Percentiles rank a stretch among this genome's conserved stretches.
phyloP scores from a whole-genome alignment of 2,329 filamentous ascomycete species.

The Aspergillus eucalypticola region DNA sequence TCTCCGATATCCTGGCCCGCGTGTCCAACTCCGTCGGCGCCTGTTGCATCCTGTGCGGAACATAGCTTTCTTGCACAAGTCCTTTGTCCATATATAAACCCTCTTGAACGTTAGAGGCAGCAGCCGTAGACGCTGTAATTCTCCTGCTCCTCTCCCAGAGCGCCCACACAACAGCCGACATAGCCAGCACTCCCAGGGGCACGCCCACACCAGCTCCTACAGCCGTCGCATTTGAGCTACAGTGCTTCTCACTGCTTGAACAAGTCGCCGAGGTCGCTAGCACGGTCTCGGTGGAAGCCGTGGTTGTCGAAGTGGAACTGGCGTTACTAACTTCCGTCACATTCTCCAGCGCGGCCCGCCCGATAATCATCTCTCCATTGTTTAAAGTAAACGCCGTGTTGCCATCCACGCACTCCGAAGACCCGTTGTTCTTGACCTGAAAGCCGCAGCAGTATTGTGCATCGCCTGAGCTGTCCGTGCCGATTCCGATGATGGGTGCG shows the following conservation, averaged over 20 bases:
- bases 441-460: slow-evolving; percentile 8
- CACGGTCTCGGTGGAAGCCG: not conserved
- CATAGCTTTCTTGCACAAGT: too few species aligned
- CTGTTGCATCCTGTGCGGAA: too few species aligned
- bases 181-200: not conserved
- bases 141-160: slow-evolving; percentile 1
- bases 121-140: not conserved
- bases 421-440: not conserved
- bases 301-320: not conserved
- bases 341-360: not conserved
- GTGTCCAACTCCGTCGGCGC: too few species aligned
- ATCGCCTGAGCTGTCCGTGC: not conserved
- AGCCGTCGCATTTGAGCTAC: not conserved
- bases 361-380: slow-evolving; percentile 2
- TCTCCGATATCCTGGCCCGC: too few species aligned
- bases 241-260: not conserved
- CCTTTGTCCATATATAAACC: too few species aligned
- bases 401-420: not conserved
- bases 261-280: not conserved
- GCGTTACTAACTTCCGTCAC: not conserved
- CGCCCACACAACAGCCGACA: not conserved
- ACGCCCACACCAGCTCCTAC: slow-evolving; percentile 6
- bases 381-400: slow-evolving; percentile 1
- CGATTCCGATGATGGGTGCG: slow-evolving; percentile 6
- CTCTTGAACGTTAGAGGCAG: not conserved